phyloP scores from a whole-genome alignment of 148 eudicot genomes.

The Vaccinium vitisidaea region DNA sequence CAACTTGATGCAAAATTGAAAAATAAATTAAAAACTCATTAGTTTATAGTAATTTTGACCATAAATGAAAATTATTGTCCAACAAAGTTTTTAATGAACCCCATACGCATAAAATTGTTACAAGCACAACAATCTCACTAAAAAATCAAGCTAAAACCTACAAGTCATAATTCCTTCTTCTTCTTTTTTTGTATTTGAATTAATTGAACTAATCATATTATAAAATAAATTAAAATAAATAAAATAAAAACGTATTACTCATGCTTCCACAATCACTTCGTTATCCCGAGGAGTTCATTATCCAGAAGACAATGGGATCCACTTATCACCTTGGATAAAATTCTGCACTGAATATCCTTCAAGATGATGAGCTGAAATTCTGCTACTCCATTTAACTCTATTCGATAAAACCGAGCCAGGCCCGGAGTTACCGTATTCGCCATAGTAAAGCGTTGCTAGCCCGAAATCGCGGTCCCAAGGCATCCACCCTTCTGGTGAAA shows the following conservation, averaged over 20 bases:
- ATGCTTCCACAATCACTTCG: background rate
- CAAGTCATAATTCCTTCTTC: too few relatives aligned
- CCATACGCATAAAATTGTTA: background rate
- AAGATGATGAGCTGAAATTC: slow-evolving; percentile 48
- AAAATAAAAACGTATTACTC: background rate
- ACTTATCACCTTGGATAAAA: slow-evolving; percentile 68
- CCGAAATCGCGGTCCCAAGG: slow-evolving; percentile 58
- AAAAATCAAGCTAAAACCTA: too few relatives aligned
- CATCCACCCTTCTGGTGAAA: slow-evolving; percentile 67
- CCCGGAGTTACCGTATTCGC: slow-evolving; percentile 63
- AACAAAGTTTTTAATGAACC: too few relatives aligned
- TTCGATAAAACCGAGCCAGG: slow-evolving; percentile 39
- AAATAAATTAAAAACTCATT: too few relatives aligned
- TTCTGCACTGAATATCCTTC: slow-evolving; percentile 48
- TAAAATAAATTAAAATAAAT: too few relatives aligned
- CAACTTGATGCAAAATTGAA: too few relatives aligned
- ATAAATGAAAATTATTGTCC: too few relatives aligned
- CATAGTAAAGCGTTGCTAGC: slow-evolving; percentile 62
- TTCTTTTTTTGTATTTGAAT: too few relatives aligned
- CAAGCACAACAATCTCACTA: background rate
- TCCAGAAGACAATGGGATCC: slow-evolving; percentile 40
- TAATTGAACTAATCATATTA: too few relatives aligned
- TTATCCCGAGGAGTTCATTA: slow-evolving; percentile 4
- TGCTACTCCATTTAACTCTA: slow-evolving; percentile 74
- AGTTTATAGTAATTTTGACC: too few relatives aligned